A percentile compares a stretch with the other conserved stretches of the same genome.
Evolutionary conservation across 441 rosid genomes (phyloP).

Genomic region (Pelargonium cotyledonis): DNA sequence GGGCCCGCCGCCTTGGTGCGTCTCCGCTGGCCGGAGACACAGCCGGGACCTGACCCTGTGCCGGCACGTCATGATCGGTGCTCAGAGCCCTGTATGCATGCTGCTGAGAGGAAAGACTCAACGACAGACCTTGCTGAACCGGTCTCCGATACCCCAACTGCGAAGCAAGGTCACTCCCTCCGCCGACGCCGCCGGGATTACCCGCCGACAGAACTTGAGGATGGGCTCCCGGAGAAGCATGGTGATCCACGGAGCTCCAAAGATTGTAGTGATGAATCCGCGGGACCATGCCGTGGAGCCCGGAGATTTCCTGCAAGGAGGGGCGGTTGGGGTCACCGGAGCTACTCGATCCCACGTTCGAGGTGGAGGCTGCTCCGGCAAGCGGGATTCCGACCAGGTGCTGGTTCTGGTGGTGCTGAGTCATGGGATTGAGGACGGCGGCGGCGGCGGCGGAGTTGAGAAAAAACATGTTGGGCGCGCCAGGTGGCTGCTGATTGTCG

Average conservation of each 20-base stretch:
- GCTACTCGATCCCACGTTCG: no score
- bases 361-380: constrained; percentile 17
- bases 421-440: constrained; percentile 10
- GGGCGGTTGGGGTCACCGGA: constrained; percentile 29
- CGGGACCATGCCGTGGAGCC: no score
- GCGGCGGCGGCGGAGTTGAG: constrained; percentile 32
- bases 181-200: constrained; percentile 18
- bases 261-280: constrained; percentile 30
- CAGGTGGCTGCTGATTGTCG: constrained; percentile 24
- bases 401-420: constrained; percentile 16
- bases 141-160: constrained; percentile 22
- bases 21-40: constrained; percentile 8
- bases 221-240: no score
- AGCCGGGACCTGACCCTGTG: constrained; percentile 20
- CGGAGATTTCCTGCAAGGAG: constrained; percentile 22
- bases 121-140: constrained; percentile 39
- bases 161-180: constrained; percentile 8
- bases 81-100: constrained; percentile 19
- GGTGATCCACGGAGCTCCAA: constrained; percentile 33
- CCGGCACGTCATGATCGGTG: no score
- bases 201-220: constrained; percentile 5
- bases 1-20: no score
- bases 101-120: constrained; percentile 34
- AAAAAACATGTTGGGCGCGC: constrained; percentile 29
- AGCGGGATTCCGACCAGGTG: constrained; percentile 39